Percentiles rank a stretch among this genome's conserved stretches.
Conservation (phyloP, 148 eudicot genomes). For the Polygonum maritimum region DNA sequence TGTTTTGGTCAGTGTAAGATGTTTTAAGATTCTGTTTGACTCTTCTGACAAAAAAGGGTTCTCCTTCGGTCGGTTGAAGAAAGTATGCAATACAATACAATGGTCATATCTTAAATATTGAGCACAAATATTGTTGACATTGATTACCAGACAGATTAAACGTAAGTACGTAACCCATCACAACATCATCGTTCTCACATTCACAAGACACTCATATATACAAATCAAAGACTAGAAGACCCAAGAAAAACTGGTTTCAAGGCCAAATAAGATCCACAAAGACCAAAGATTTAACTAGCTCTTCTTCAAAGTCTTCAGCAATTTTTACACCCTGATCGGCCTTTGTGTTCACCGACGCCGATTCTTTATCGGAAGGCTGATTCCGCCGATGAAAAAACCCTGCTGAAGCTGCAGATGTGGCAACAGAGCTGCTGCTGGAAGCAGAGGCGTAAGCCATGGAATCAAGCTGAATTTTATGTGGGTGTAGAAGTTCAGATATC, state of each 20-base stretch:
- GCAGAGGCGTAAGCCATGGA: neutral
- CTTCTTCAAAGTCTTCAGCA: neutral
- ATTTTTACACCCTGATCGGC: neutral
- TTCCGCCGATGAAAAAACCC: neutral
- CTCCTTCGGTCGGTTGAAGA: too few species aligned
- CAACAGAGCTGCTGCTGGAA: neutral
- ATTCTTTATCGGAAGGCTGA: neutral
- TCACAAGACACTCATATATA: neutral
- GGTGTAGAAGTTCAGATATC: conserved; percentile 9
- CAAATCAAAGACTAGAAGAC: neutral
- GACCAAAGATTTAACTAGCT: conserved; percentile 1
- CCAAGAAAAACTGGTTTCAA: neutral
- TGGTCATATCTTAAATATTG: too few species aligned
- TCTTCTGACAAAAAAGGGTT: too few species aligned
- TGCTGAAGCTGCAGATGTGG: neutral
- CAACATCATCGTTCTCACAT: too few species aligned
- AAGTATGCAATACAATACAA: too few species aligned
- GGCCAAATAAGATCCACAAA: conserved; percentile 10
- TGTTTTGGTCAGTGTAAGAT: neutral
- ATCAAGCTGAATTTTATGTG: neutral
- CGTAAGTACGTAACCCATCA: too few species aligned
- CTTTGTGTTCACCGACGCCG: neutral
- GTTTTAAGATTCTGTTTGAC: neutral
- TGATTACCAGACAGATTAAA: neutral
- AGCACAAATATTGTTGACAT: neutral